These are phyloP conservation scores for Tetramitus jugosus DNA, from an alignment of 208 protist species.

Conservation along the genomic window DNA sequence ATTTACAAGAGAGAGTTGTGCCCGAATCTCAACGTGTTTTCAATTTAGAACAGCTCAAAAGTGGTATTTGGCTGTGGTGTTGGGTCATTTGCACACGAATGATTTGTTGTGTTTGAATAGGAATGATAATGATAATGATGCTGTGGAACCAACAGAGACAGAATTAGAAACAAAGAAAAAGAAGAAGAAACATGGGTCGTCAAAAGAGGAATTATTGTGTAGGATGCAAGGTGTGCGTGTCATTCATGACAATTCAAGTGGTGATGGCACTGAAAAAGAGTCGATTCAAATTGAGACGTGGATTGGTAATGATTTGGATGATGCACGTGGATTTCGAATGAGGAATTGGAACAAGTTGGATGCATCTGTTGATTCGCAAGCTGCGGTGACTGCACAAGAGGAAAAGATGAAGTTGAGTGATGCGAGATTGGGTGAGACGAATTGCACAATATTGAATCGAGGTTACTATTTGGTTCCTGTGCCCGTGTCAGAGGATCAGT, in stretches of 20 bases:
- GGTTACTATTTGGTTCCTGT: not conserved
- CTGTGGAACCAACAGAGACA: no score
- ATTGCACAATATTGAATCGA: not conserved
- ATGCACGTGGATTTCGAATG: constrained; percentile 3
- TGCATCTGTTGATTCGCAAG: not conserved
- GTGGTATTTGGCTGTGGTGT: constrained; percentile 61
- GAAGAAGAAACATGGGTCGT: no score
- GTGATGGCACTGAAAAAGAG: no score
- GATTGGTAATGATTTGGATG: not conserved
- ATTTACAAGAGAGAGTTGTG: constrained; percentile 63
- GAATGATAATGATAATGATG: no score
- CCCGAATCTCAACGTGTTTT: constrained; percentile 64
- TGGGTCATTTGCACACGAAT: constrained; percentile 48
- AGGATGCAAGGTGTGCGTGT: no score
- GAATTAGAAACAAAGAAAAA: no score
- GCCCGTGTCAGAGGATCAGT: not conserved
- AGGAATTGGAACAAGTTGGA: not conserved
- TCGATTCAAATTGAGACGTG: not conserved
- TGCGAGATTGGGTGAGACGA: not conserved
- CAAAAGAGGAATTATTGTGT: no score
- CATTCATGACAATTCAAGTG: no score
- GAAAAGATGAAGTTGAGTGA: not conserved
- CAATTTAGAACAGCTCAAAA: constrained; percentile 65
- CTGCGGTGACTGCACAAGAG: not conserved
- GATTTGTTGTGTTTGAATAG: no score